Evolutionary conservation across 179 eudicot genomes (phyloP).

Genomic region (Corrigiola litoralis): DNA sequence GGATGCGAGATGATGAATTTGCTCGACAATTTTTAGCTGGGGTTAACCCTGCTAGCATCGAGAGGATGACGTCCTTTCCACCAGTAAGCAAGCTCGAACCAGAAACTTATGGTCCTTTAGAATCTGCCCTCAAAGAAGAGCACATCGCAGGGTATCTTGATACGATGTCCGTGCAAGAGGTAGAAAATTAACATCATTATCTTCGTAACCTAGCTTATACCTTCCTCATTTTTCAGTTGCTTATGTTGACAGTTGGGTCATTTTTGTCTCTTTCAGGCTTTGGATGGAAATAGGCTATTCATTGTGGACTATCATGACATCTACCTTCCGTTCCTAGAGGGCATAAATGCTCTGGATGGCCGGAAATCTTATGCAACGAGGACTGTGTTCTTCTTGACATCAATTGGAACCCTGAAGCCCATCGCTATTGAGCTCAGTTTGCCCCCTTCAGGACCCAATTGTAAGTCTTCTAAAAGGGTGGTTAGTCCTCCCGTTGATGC

Average conservation of each 20-base stretch:
- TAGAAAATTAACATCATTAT: slow-evolving; percentile 11
- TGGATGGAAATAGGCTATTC: slow-evolving; percentile 67
- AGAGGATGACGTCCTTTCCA: slow-evolving; percentile 67
- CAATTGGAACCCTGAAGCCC: slow-evolving; percentile 73
- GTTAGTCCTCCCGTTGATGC: slow-evolving; percentile 76
- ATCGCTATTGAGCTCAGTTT: slow-evolving; percentile 92
- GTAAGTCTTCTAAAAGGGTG: slow-evolving; percentile 65
- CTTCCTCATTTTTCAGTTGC: background rate
- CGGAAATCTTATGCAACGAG: slow-evolving; percentile 83
- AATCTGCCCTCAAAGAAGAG: slow-evolving; percentile 77
- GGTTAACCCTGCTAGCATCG: slow-evolving; percentile 74
- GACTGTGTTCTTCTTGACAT: slow-evolving; percentile 65
- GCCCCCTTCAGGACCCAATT: slow-evolving; percentile 42
- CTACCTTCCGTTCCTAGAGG: slow-evolving; percentile 74
- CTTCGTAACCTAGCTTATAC: no score
- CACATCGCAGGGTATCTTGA: slow-evolving; percentile 63
- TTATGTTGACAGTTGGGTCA: background rate
- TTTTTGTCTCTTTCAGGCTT: slow-evolving; percentile 43
- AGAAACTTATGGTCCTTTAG: slow-evolving; percentile 56
- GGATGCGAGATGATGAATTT: slow-evolving; percentile 97
- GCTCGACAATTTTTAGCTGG: slow-evolving; percentile 90
- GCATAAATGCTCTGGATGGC: slow-evolving; percentile 77
- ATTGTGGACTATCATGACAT: slow-evolving; percentile 81
- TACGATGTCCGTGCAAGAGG: slow-evolving; percentile 87
- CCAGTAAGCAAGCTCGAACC: slow-evolving; percentile 86